A percentile compares a stretch with the other conserved stretches of the same genome.
phyloP scores from a whole-genome alignment of 768 basidiomycete species.

The Suillus spraguei region DNA sequence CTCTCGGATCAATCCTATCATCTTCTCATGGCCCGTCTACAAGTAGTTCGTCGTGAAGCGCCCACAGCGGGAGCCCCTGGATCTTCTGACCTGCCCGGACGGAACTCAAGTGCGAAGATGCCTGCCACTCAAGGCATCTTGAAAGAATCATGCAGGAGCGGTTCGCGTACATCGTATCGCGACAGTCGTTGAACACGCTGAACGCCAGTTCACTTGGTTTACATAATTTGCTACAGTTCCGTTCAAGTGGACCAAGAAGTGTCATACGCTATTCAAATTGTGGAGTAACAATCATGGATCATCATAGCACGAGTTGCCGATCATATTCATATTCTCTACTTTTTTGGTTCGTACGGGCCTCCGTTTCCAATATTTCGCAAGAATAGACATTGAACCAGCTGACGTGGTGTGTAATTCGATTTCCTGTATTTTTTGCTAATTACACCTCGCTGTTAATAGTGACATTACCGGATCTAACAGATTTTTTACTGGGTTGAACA shows the following conservation, averaged over 20 bases:
- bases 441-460: background rate
- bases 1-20: background rate
- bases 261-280: background rate
- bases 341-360: conserved; percentile 11
- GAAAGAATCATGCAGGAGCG: background rate
- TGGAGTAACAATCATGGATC: conserved; percentile 6
- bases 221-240: background rate
- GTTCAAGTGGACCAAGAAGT: background rate
- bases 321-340: conserved; percentile 1
- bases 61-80: background rate
- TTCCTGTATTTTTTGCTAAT: background rate
- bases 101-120: background rate
- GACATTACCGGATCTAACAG: background rate
- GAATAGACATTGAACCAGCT: conserved; percentile 5
- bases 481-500: background rate
- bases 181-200: background rate
- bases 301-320: conserved; percentile 4
- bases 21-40: background rate
- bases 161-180: background rate
- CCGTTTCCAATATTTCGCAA: conserved; percentile 9
- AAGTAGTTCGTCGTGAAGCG: background rate
- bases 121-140: background rate
- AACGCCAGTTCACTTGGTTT: background rate
- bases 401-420: background rate
- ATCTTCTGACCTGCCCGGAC: background rate